Evolutionary conservation across 768 basidiomycete genomes (phyloP), one percentile per base, ranked within the genome.

Genomic region (Coprinopsis cinerea): DNA sequence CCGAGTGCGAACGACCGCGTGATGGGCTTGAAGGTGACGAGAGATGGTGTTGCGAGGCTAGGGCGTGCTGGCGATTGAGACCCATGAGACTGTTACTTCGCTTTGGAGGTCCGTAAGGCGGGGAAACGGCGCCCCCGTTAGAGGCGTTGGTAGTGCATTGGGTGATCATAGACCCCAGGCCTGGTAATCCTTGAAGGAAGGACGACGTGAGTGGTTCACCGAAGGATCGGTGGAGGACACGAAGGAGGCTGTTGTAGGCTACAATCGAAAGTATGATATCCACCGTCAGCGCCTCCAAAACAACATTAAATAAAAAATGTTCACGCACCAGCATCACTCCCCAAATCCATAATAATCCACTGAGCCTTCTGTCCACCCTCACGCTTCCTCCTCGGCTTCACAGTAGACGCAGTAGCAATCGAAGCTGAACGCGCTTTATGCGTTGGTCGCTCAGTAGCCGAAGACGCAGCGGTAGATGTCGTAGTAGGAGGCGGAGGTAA

Each of bases 301-400:
- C 24, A 6, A 14, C 11, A 49, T 18, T 51, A 41, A 32, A 41
- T 0, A 3, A 26, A 22, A 47, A 49, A 22, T 18, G 57, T 37
- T 24, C 35, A 54, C 58, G 28, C 47, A 73, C 76, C 76, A 40
- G 62, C 61, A 45, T 77, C 76, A 49, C 69, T 69, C 2, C 74
- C 70, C 61, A 81, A 59, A 58, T 81, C 79, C 17, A 81, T 61
- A 7, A 75, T 71, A 15, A 81, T 64, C 75, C 73, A 81, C 47
- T 79, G 77, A 0, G 64, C 69, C 44, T 55, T 57, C 41, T 26
- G 40, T 45, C 17, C 44, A 17, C 41, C 20, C 35, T 18, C 36
- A 23, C 26, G 51, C 49, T 46, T 54, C 53, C 23, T 35, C 26
- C 15, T 27, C 17, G 17, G 14, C 15, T 23, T 44, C 35, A 45